Percentiles rank a stretch among this genome's conserved stretches.
These are phyloP conservation scores for Sporothrix pallida DNA, from an alignment of 2,329 filamentous ascomycete genomes.

Conservation along the genomic window DNA sequence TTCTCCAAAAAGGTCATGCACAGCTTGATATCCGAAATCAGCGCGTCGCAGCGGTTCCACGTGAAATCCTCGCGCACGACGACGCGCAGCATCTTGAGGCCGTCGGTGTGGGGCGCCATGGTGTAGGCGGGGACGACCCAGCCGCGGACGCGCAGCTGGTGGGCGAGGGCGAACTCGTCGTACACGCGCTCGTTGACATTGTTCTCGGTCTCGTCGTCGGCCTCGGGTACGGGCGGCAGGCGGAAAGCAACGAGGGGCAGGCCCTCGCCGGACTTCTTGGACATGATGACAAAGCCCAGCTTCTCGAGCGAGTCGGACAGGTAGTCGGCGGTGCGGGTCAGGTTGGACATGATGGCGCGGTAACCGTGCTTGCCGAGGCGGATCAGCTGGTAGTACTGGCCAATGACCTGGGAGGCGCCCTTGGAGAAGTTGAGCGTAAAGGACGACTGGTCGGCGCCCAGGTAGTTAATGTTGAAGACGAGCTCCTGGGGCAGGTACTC, in stretches of 20 bases:
- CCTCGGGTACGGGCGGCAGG: conserved; percentile 54
- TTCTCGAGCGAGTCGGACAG: conserved; percentile 73
- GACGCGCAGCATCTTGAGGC: conserved; percentile 88
- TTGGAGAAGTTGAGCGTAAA: conserved; percentile 99
- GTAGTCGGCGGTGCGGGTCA: conserved; percentile 89
- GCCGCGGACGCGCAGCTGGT: conserved; percentile 81
- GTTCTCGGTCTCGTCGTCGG: not conserved
- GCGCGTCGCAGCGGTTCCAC: conserved; percentile 76
- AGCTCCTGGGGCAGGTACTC: conserved; percentile 87
- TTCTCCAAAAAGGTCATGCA: conserved; percentile 72
- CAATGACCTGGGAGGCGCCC: conserved; percentile 91
- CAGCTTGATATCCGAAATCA: conserved; percentile 79
- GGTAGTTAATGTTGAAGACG: conserved; percentile 99
- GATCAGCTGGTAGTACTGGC: conserved; percentile 97
- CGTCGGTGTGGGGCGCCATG: conserved; percentile 86
- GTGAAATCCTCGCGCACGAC: conserved; percentile 94
- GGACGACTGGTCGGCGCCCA: conserved; percentile 91
- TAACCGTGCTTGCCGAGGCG: conserved; percentile 92
- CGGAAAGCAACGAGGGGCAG: conserved; percentile 91
- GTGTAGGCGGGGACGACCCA: conserved; percentile 98
- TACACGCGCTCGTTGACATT: conserved; percentile 62
- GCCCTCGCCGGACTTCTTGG: conserved; percentile 74
- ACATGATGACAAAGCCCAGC: conserved; percentile 88
- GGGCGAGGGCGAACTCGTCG: conserved; percentile 80
- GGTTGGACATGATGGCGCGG: conserved; percentile 89